phyloP scores from a whole-genome alignment of 2,329 filamentous ascomycete species.

The Falciphora oryzae region DNA sequence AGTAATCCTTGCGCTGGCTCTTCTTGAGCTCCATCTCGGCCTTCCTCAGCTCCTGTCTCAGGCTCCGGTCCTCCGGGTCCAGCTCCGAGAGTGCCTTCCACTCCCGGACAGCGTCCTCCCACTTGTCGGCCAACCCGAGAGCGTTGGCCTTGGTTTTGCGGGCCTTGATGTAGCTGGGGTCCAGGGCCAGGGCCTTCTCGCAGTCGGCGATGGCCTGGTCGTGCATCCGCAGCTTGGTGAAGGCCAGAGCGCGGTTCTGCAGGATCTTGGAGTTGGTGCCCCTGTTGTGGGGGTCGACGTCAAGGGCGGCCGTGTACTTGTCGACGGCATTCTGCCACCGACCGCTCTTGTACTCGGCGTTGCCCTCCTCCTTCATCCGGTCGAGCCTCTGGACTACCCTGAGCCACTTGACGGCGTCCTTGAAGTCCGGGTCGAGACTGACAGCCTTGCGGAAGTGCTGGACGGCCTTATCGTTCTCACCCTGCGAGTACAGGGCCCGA shows the following conservation, averaged over 20 bases:
- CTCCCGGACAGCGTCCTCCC: slow-evolving; percentile 87
- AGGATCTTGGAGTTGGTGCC: slow-evolving; percentile 91
- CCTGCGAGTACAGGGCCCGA: slow-evolving; percentile 80
- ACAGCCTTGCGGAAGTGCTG: slow-evolving; percentile 88
- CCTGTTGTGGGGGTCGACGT: slow-evolving; percentile 82
- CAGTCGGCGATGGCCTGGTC: slow-evolving; percentile 79
- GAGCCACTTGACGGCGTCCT: slow-evolving; percentile 80
- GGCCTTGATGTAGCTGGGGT: slow-evolving; percentile 82
- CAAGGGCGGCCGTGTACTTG: slow-evolving; percentile 76
- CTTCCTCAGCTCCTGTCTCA: slow-evolving; percentile 78
- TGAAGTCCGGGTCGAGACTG: slow-evolving; percentile 86
- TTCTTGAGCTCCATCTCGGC: slow-evolving; percentile 97
- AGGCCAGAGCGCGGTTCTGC: slow-evolving; percentile 86
- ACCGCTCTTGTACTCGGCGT: slow-evolving; percentile 80
- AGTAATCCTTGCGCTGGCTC: slow-evolving; percentile 95
- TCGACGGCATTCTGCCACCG: slow-evolving; percentile 75
- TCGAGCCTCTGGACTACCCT: slow-evolving; percentile 88
- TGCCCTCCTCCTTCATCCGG: slow-evolving; percentile 90
- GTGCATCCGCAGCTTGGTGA: slow-evolving; percentile 78
- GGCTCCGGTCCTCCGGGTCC: slow-evolving; percentile 73
- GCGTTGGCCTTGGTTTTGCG: slow-evolving; percentile 92
- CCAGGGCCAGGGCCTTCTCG: slow-evolving; percentile 74
- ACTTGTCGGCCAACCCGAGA: slow-evolving; percentile 75
- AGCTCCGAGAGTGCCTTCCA: slow-evolving; percentile 81
- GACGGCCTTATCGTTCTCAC: slow-evolving; percentile 91